Conservation (phyloP, 2,329 filamentous ascomycete species). For the Akanthomyces lecanii region DNA sequence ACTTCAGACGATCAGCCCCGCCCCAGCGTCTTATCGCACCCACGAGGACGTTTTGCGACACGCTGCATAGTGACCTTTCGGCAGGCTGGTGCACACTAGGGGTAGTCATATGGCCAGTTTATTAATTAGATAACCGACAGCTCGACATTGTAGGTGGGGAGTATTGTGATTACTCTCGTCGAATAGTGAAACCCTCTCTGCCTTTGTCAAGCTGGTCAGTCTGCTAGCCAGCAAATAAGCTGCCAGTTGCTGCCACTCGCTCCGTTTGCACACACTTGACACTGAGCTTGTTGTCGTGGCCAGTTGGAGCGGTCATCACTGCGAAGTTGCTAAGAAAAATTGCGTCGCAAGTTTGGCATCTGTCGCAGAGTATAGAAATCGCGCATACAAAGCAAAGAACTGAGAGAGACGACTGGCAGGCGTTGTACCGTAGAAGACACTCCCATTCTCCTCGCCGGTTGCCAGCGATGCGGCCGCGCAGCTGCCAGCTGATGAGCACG, state of each 20-base stretch:
- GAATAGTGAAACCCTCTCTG: not conserved
- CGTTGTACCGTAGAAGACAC: not conserved
- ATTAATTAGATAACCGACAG: not conserved
- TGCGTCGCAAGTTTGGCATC: too few relatives aligned
- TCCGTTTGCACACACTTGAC: too few relatives aligned
- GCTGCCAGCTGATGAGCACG: not conserved
- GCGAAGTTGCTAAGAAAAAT: too few relatives aligned
- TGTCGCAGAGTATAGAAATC: too few relatives aligned
- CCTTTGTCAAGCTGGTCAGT: too few relatives aligned
- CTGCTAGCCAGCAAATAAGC: too few relatives aligned
- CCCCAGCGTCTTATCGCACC: constrained; percentile 1
- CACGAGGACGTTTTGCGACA: constrained; percentile 11
- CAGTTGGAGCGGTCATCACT: too few relatives aligned
- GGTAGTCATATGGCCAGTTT: not conserved
- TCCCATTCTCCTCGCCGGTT: not conserved
- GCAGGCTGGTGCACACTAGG: not conserved
- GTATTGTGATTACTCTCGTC: not conserved
- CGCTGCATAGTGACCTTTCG: not conserved
- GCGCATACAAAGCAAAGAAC: too few relatives aligned
- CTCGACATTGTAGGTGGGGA: not conserved
- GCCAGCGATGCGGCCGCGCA: not conserved
- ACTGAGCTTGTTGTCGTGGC: too few relatives aligned
- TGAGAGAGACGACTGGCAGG: not conserved
- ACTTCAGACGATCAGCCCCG: constrained; percentile 6
- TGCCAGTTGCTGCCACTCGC: too few relatives aligned